Evolutionary conservation across 192 early-diverging fungal species (phyloP).

Genomic region (Ambispora gerdemannii): DNA sequence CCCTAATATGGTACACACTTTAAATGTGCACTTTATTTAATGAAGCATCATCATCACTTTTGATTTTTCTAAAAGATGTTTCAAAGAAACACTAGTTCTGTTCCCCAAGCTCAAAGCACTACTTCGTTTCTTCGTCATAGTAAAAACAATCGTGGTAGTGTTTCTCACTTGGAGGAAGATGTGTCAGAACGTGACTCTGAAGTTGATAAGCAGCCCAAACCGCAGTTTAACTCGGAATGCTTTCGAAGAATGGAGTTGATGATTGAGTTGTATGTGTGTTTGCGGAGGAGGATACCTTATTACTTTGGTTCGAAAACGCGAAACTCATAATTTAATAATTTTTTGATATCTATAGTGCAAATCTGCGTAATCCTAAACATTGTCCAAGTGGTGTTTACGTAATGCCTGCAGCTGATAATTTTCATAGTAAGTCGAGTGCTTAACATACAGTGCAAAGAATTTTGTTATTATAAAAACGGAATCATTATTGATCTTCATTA

Average conservation of each 20-base stretch:
- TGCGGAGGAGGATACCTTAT: too few species aligned
- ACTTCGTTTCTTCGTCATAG: constrained; percentile 8
- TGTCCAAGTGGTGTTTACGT: constrained; percentile 86
- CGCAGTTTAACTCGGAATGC: constrained; percentile 25
- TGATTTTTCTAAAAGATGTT: too few species aligned
- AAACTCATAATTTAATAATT: not conserved
- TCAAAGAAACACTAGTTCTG: not conserved
- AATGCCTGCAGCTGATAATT: constrained; percentile 67
- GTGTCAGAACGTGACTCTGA: not conserved
- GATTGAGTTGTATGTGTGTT: constrained; percentile 31
- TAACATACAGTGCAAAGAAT: too few species aligned
- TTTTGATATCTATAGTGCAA: constrained; percentile 50
- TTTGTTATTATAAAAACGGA: too few species aligned
- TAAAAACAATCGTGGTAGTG: not conserved
- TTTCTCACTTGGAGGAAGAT: constrained; percentile 5
- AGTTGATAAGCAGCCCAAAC: constrained; percentile 7
- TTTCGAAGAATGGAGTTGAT: constrained; percentile 32
- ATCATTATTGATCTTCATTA: not conserved
- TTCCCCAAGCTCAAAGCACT: not conserved
- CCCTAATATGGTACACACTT: too few species aligned
- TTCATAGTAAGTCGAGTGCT: constrained; percentile 48
- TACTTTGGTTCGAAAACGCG: too few species aligned
- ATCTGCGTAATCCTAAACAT: constrained; percentile 71
- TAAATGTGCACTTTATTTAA: too few species aligned
- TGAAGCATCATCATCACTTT: too few species aligned